Base-by-base conservation (phyloP, 306 rosid species). In the Trifolium repens region DNA sequence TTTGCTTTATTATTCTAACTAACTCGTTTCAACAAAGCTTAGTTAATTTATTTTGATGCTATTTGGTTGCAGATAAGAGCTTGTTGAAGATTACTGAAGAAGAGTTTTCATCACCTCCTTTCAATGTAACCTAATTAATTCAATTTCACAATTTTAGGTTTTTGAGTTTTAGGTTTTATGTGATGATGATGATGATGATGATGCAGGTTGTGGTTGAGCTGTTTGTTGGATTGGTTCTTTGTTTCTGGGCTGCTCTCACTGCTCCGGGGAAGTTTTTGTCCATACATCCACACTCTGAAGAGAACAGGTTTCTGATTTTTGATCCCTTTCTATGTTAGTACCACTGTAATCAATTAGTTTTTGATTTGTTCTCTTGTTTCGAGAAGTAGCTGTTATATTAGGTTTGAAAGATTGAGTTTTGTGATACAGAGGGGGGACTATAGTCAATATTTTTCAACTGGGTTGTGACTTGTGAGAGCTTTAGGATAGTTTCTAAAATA, bases 91-190 rank as follows among this genome's bases (percentile, higher is more conserved):
- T 93, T 64, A 88, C 74, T 59, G 91, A 89, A 81, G 93, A 89
- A 55, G 93, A 93, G 86, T 93, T 93, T 83, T 85, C 94, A 30
- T 85, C 86, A 15, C 91, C 96, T 77, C 96, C 94, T 3, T 16
- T 87, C 32, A 76, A 74, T 55, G 98, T 90, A 78, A 84, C 77
- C 9, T 37, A 63, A 4, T n/a, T 47, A 1, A 7, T 61, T 47
- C 14, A 35, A 5, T 39, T 65, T 37, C 26, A 32, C 9, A 63
- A 27, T 12, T 4, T 73, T 37, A n/a, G n/a, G 34, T 17, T 15
- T 69, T 11, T 64, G 39, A 11, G 1, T 40, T 22, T 69, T 2
- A 22, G 34, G 61, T 32, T 32, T 83, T 69, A 4, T 53, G 65
- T 27, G 40, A 24, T 59, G 58, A 7, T 30, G 54, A 16, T 53